Conservation (phyloP, 129 eudicot species). For the Arctium minus region DNA sequence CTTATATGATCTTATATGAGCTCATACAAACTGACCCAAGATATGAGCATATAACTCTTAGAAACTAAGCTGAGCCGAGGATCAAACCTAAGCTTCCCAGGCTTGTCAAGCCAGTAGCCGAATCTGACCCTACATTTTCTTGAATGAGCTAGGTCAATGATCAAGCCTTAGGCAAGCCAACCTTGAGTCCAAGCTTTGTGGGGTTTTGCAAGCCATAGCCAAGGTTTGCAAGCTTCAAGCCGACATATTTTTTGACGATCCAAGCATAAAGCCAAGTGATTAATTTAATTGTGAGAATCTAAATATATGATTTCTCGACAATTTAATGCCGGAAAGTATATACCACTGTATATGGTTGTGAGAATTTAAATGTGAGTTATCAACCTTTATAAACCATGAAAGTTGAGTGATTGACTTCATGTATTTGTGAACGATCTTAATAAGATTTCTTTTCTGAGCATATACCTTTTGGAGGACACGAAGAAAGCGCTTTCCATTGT, state of each 20-base stretch:
- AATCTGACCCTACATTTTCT: not conserved
- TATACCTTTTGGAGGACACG: slow-evolving; percentile 79
- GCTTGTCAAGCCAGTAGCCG: not conserved
- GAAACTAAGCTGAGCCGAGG: not conserved
- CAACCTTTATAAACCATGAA: not conserved
- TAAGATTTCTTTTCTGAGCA: not conserved
- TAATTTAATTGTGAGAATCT: too few relatives aligned
- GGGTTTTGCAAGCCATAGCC: not conserved
- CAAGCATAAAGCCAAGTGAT: too few relatives aligned
- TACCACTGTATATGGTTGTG: too few relatives aligned
- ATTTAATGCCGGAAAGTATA: too few relatives aligned
- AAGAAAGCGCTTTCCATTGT: slow-evolving; percentile 71
- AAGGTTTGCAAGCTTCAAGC: not conserved
- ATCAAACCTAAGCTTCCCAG: not conserved
- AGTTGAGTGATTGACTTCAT: not conserved
- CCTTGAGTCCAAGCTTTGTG: not conserved
- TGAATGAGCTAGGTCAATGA: not conserved
- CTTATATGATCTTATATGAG: not conserved
- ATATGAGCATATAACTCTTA: not conserved
- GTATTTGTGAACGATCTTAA: not conserved
- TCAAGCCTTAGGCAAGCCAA: not conserved
- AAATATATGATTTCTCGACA: too few relatives aligned
- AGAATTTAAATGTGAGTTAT: too few relatives aligned
- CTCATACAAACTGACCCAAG: not conserved
- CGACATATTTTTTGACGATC: not conserved